Evolutionary conservation across 2,329 filamentous ascomycete genomes (phyloP).

Genomic region (Sporothrix brasiliensis): DNA sequence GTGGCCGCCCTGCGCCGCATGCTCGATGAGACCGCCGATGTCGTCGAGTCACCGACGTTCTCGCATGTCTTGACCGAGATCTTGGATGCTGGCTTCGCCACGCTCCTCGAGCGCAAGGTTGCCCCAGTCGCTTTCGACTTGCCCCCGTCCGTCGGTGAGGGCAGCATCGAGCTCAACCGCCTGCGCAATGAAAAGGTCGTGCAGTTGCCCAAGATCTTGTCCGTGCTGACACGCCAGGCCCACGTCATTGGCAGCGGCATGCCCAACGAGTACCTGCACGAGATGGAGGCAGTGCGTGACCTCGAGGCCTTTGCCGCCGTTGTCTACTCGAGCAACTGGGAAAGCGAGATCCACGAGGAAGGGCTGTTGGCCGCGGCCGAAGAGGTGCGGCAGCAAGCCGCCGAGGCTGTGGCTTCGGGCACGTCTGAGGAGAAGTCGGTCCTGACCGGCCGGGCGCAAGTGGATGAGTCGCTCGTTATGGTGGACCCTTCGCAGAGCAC

Average conservation of each 20-base stretch:
- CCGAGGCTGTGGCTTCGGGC: slow-evolving; percentile 31
- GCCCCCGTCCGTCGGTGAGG: slow-evolving; percentile 42
- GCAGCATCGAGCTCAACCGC: slow-evolving; percentile 54
- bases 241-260: slow-evolving; percentile 82
- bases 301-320: slow-evolving; percentile 84
- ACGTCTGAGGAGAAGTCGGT: slow-evolving; percentile 40
- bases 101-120: slow-evolving; percentile 80
- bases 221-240: slow-evolving; percentile 86
- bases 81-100: slow-evolving; percentile 84
- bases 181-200: slow-evolving; percentile 62
- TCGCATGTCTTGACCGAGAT: slow-evolving; percentile 81
- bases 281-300: slow-evolving; percentile 75
- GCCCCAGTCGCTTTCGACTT: slow-evolving; percentile 76
- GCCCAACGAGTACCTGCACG: slow-evolving; percentile 69
- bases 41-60: slow-evolving; percentile 92
- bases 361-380: slow-evolving; percentile 46
- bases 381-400: slow-evolving; percentile 33
- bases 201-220: slow-evolving; percentile 82
- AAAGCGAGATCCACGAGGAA: slow-evolving; percentile 63
- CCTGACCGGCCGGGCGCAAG: slow-evolving; percentile 49
- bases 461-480: slow-evolving; percentile 58
- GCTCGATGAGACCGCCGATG: slow-evolving; percentile 91
- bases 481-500: slow-evolving; percentile 52
- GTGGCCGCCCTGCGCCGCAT: slow-evolving; percentile 71
- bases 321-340: slow-evolving; percentile 84